Conservation (phyloP, 257 asterid genomes). For the Eucommia ulmoides region DNA sequence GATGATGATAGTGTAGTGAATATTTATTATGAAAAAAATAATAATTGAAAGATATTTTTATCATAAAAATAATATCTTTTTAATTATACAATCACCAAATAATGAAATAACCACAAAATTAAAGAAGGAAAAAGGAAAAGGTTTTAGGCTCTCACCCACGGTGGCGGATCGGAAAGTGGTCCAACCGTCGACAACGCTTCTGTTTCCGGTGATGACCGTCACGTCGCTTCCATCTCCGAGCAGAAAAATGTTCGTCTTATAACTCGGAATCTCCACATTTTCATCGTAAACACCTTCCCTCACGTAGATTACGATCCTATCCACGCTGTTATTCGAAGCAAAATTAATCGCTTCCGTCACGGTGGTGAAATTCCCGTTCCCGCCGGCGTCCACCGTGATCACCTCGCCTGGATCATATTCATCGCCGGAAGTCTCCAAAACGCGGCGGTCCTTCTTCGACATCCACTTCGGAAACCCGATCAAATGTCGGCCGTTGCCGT, state of each 20-base stretch:
- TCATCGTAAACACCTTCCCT: slow-evolving; percentile 62
- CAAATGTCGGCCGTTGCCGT: slow-evolving; percentile 31
- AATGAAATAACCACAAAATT: no score
- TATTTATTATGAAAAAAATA: no score
- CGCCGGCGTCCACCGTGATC: slow-evolving; percentile 68
- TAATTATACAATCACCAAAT: no score
- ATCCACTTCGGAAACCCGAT: slow-evolving; percentile 57
- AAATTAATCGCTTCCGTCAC: slow-evolving; percentile 48
- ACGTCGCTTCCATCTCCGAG: slow-evolving; percentile 70
- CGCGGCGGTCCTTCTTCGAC: slow-evolving; percentile 24
- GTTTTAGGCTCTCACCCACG: slow-evolving; percentile 33
- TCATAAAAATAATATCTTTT: no score
- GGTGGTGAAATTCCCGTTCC: slow-evolving; percentile 52
- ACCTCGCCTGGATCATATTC: slow-evolving; percentile 29
- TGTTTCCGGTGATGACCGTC: slow-evolving; percentile 44
- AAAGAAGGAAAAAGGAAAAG: neutral
- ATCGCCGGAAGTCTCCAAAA: slow-evolving; percentile 31
- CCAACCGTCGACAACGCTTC: slow-evolving; percentile 72
- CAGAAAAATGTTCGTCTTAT: slow-evolving; percentile 63
- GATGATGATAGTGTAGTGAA: no score
- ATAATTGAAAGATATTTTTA: no score
- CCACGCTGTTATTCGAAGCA: slow-evolving; percentile 53
- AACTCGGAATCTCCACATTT: slow-evolving; percentile 68
- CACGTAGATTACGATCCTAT: slow-evolving; percentile 37
- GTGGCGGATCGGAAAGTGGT: slow-evolving; percentile 95